phyloP scores from a whole-genome alignment of 2,329 filamentous ascomycete species.

The Periconia macrospinosa region DNA sequence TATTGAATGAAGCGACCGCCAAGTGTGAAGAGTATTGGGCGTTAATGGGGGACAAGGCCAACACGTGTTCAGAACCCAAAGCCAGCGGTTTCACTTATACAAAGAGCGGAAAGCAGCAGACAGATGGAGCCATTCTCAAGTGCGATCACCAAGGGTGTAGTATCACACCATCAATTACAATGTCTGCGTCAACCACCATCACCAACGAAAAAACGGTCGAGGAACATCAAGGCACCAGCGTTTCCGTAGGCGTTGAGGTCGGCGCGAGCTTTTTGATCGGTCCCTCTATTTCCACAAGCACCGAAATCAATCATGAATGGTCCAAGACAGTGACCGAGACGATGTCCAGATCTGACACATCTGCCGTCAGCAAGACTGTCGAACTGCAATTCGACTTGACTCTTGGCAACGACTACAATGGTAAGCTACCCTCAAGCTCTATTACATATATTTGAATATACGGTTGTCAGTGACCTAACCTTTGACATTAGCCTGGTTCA shows the following conservation, averaged over 20 bases:
- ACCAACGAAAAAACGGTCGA: conserved; percentile 5
- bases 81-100: conserved; percentile 3
- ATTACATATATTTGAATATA: no score
- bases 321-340: conserved; percentile 1
- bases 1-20: no score
- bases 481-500: no score
- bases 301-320: background rate
- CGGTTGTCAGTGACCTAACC: no score
- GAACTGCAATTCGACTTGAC: background rate
- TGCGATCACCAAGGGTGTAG: conserved; percentile 1
- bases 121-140: conserved; percentile 1
- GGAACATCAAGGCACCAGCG: background rate
- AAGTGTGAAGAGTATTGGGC: no score
- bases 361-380: conserved; percentile 2
- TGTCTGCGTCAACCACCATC: conserved; percentile 1
- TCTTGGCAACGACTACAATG: conserved; percentile 2
- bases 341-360: background rate
- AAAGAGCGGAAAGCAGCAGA: conserved; percentile 2
- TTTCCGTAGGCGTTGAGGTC: background rate
- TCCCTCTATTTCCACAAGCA: background rate
- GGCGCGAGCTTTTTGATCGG: background rate
- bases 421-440: conserved; percentile 5
- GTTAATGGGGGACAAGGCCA: background rate
- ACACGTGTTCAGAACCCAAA: conserved; percentile 2
- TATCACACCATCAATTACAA: background rate